Percentiles rank a stretch among this genome's conserved stretches.
Conservation (phyloP, 2,329 filamentous ascomycete genomes). For the Huntiella omanensis region DNA sequence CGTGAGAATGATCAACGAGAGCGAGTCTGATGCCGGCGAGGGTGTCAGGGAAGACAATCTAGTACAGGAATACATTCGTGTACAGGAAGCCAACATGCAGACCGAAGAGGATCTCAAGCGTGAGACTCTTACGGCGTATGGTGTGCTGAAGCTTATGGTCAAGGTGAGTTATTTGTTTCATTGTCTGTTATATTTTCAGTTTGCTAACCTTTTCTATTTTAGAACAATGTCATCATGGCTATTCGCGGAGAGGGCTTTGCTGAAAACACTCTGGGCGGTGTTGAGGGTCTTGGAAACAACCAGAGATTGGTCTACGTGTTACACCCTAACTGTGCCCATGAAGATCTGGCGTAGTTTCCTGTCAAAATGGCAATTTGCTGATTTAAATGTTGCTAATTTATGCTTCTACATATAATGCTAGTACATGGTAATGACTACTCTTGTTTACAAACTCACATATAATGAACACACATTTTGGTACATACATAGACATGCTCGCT, state of each 20-base stretch:
- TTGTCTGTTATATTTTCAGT: conserved; percentile 12
- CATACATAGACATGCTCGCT: too few relatives aligned
- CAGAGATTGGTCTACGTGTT: conserved; percentile 60
- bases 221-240: conserved; percentile 79
- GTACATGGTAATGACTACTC: too few relatives aligned
- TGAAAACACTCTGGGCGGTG: conserved; percentile 21
- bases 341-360: conserved; percentile 24
- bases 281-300: conserved; percentile 10
- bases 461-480: too few relatives aligned
- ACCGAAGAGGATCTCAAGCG: conserved; percentile 63
- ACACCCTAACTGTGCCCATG: conserved; percentile 83
- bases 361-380: too few relatives aligned
- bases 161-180: conserved; percentile 42
- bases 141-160: conserved; percentile 90
- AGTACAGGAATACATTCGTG: conserved; percentile 78
- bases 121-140: conserved; percentile 54
- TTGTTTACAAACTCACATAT: too few relatives aligned
- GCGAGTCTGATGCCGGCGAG: conserved; percentile 57
- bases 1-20: conserved; percentile 65
- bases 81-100: conserved; percentile 66
- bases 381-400: not conserved
- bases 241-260: conserved; percentile 43
- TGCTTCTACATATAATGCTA: not conserved
- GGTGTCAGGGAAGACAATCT: conserved; percentile 72
- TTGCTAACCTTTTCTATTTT: conserved; percentile 29